phyloP scores from a whole-genome alignment of 2,329 filamentous ascomycete genomes.

The Aspergillus ochraceoroseus region DNA sequence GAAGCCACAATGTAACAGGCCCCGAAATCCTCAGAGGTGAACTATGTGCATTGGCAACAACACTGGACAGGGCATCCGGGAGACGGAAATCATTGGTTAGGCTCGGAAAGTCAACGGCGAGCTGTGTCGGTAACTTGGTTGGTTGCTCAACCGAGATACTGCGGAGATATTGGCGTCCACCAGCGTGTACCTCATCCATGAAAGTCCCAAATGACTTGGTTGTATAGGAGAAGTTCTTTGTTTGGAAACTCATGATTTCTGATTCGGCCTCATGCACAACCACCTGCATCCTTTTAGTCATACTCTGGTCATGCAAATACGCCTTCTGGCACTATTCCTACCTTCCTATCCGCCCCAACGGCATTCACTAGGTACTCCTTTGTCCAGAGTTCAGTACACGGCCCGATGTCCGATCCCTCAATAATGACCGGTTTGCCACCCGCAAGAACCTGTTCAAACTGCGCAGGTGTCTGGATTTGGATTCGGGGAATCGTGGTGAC shows the following conservation, averaged over 20 bases:
- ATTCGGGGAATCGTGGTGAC: slow-evolving; percentile 48
- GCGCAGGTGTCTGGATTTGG: slow-evolving; percentile 48
- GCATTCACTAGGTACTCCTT: slow-evolving; percentile 60
- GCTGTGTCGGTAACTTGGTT: slow-evolving; percentile 62
- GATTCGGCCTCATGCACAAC: slow-evolving; percentile 66
- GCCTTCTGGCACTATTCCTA: slow-evolving; percentile 38
- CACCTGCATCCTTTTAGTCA: slow-evolving; percentile 46
- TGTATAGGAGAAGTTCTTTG: slow-evolving; percentile 76
- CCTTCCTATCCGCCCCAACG: slow-evolving; percentile 59
- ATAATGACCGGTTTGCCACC: slow-evolving; percentile 61
- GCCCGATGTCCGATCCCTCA: slow-evolving; percentile 60
- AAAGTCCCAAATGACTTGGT: slow-evolving; percentile 65
- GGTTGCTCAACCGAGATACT: slow-evolving; percentile 67
- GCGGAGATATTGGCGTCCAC: slow-evolving; percentile 69
- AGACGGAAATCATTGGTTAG: slow-evolving; percentile 66
- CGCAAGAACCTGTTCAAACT: slow-evolving; percentile 58
- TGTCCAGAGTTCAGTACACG: slow-evolving; percentile 64
- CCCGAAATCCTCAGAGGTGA: slow-evolving; percentile 76
- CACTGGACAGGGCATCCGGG: slow-evolving; percentile 56
- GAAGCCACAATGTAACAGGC: slow-evolving; percentile 79
- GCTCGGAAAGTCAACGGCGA: slow-evolving; percentile 65
- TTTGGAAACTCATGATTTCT: slow-evolving; percentile 70
- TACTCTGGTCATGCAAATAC: background rate
- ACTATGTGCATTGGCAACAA: slow-evolving; percentile 64
- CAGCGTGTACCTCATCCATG: slow-evolving; percentile 55